A percentile compares a stretch with the other conserved stretches of the same genome.
Evolutionary conservation across 2,329 filamentous ascomycete species (phyloP).

Genomic region (Arthrobotrys megalospora): DNA sequence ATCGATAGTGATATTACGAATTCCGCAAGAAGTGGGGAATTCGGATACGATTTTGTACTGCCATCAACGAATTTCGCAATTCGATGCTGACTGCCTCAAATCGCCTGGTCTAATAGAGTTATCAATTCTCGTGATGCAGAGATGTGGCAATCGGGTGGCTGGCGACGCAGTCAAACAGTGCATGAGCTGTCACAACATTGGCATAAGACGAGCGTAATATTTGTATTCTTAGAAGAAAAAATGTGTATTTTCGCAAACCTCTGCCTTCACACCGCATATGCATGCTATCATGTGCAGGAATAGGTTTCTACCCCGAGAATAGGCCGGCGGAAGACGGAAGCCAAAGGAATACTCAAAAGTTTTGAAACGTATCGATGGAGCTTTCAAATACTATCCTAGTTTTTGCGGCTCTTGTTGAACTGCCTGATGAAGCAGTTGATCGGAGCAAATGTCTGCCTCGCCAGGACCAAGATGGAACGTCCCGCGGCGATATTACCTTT

Average conservation of each 20-base stretch:
- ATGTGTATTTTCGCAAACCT: not conserved
- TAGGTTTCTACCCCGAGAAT: slow-evolving; percentile 1
- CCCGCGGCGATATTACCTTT: slow-evolving; percentile 20
- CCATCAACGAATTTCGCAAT: not conserved
- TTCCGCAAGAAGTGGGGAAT: not conserved
- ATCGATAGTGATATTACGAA: slow-evolving; percentile 2
- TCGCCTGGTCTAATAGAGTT: not conserved
- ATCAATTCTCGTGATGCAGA: slow-evolving; percentile 17
- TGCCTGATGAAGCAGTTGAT: slow-evolving; percentile 14
- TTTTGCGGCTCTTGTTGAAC: slow-evolving; percentile 15
- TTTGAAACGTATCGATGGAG: slow-evolving; percentile 17
- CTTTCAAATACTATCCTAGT: not conserved
- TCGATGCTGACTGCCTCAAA: slow-evolving; percentile 12
- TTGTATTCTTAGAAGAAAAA: slow-evolving; percentile 1
- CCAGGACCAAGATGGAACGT: slow-evolving; percentile 14
- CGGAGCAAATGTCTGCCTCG: slow-evolving; percentile 19
- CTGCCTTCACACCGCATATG: slow-evolving; percentile 15
- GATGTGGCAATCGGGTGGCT: not conserved
- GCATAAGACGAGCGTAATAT: slow-evolving; percentile 17
- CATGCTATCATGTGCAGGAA: not conserved
- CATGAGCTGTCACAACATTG: slow-evolving; percentile 1
- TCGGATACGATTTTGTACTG: not conserved
- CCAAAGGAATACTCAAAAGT: slow-evolving; percentile 4
- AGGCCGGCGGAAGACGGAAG: slow-evolving; percentile 12
- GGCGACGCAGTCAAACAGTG: slow-evolving; percentile 13